Evolutionary conservation across 1,139 yeast genomes (phyloP).

Genomic region (Kodamaea suecica): DNA sequence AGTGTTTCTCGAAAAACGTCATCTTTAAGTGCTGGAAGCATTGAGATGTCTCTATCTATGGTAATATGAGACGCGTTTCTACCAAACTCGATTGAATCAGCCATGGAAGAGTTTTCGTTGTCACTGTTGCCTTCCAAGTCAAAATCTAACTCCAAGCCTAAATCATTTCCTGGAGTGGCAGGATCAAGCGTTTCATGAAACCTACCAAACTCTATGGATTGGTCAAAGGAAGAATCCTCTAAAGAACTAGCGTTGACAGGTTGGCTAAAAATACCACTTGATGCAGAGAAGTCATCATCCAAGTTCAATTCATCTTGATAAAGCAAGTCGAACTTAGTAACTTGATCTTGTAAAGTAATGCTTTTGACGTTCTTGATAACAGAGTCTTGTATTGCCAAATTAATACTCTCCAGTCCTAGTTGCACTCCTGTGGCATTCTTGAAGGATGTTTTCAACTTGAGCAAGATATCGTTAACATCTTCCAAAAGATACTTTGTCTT

Average conservation of each 20-base stretch:
- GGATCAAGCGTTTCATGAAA: slow-evolving; percentile 20
- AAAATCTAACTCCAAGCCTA: slow-evolving; percentile 54
- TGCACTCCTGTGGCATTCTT: slow-evolving; percentile 34
- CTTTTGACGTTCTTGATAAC: slow-evolving; percentile 53
- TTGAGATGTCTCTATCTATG: slow-evolving; percentile 30
- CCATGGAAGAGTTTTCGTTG: slow-evolving; percentile 10
- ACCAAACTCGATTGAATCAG: slow-evolving; percentile 41
- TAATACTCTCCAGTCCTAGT: slow-evolving; percentile 30
- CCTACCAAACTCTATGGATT: slow-evolving; percentile 62
- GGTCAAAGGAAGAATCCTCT: slow-evolving; percentile 32
- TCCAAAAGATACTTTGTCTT: slow-evolving; percentile 82
- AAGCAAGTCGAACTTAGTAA: slow-evolving; percentile 72
- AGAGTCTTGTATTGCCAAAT: slow-evolving; percentile 49
- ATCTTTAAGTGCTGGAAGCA: slow-evolving; percentile 21
- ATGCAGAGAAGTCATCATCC: slow-evolving; percentile 34
- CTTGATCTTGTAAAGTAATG: slow-evolving; percentile 68
- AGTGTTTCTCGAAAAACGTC: slow-evolving; percentile 12
- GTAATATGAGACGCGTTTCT: slow-evolving; percentile 32
- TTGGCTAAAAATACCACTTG: slow-evolving; percentile 14
- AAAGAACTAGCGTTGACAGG: slow-evolving; percentile 9
- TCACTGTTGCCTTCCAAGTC: slow-evolving; percentile 28
- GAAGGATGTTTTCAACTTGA: slow-evolving; percentile 74
- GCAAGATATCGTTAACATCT: slow-evolving; percentile 77
- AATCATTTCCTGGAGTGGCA: slow-evolving; percentile 32
- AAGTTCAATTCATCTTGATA: slow-evolving; percentile 62